A percentile compares a stretch with the other conserved stretches of the same genome.
Evolutionary conservation across 2,329 filamentous ascomycete species (phyloP).

Genomic region (Ceratocystis huliohia): DNA sequence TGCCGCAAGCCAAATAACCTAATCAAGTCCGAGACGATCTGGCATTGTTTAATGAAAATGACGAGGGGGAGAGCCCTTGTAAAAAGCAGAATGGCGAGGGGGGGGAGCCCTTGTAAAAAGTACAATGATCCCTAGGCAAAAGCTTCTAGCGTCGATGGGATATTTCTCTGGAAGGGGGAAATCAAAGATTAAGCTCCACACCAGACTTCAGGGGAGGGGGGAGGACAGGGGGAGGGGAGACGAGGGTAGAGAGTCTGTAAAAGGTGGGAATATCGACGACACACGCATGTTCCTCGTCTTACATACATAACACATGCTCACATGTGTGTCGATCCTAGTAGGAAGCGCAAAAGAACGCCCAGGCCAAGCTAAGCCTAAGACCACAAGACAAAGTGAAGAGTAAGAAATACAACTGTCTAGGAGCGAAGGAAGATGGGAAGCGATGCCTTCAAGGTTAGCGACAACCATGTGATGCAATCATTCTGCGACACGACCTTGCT

Average conservation of each 20-base stretch:
- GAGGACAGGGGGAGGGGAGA: not conserved
- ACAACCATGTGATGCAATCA: too few relatives aligned
- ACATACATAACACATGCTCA: too few relatives aligned
- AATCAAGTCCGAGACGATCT: not conserved
- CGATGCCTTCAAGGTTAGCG: too few relatives aligned
- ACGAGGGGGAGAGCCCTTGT: not conserved
- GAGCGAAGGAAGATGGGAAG: too few relatives aligned
- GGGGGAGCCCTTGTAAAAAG: not conserved
- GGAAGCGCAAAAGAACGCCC: too few relatives aligned
- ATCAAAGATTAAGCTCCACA: not conserved
- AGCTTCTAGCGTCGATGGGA: conserved; percentile 1
- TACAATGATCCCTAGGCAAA: not conserved
- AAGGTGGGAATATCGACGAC: too few relatives aligned
- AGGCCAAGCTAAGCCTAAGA: too few relatives aligned
- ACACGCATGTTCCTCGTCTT: too few relatives aligned
- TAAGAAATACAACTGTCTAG: too few relatives aligned
- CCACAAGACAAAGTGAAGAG: too few relatives aligned
- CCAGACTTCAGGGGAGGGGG: not conserved
- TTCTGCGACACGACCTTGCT: too few relatives aligned
- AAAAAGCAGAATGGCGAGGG: not conserved
- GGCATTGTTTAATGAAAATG: not conserved
- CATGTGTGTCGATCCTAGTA: not conserved
- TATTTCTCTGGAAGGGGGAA: not conserved
- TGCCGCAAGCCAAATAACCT: not conserved
- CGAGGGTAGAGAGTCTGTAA: not conserved